Percentiles rank a stretch among this genome's conserved stretches.
Evolutionary conservation across 371 early-diverging fungal genomes (phyloP).

Genomic region (Haplosporangium sp.): DNA sequence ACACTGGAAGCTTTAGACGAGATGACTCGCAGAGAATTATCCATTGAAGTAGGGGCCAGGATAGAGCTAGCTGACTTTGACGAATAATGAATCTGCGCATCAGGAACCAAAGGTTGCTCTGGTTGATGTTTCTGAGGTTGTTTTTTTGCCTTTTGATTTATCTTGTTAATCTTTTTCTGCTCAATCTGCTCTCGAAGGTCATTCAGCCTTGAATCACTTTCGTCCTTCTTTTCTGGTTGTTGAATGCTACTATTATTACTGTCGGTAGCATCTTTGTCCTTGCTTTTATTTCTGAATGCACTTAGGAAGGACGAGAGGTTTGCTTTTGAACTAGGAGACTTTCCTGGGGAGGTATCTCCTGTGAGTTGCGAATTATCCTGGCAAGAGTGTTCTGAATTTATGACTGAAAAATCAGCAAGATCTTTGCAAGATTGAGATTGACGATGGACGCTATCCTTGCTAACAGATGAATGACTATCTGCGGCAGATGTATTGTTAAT

Average conservation of each 20-base stretch:
- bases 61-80: background rate
- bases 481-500: slow-evolving; percentile 15
- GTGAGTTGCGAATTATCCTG: slow-evolving; percentile 24
- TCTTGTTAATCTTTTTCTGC: slow-evolving; percentile 28
- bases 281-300: slow-evolving; percentile 11
- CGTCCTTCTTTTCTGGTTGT: background rate
- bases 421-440: background rate
- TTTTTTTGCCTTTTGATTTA: slow-evolving; percentile 17
- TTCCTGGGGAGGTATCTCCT: slow-evolving; percentile 2
- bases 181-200: slow-evolving; percentile 27
- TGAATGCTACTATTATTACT: background rate
- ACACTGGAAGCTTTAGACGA: slow-evolving; percentile 5
- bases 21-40: background rate
- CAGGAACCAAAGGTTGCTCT: too few species aligned
- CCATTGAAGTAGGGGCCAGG: background rate
- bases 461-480: slow-evolving; percentile 13
- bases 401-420: background rate
- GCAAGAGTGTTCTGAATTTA: background rate
- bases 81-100: background rate
- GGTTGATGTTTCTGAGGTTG: slow-evolving; percentile 12
- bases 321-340: slow-evolving; percentile 13
- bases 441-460: background rate
- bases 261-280: background rate
- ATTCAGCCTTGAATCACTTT: background rate
- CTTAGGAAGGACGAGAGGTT: slow-evolving; percentile 28